Conservation (phyloP, 2,329 filamentous ascomycete genomes). For the Botryotinia calthae region DNA sequence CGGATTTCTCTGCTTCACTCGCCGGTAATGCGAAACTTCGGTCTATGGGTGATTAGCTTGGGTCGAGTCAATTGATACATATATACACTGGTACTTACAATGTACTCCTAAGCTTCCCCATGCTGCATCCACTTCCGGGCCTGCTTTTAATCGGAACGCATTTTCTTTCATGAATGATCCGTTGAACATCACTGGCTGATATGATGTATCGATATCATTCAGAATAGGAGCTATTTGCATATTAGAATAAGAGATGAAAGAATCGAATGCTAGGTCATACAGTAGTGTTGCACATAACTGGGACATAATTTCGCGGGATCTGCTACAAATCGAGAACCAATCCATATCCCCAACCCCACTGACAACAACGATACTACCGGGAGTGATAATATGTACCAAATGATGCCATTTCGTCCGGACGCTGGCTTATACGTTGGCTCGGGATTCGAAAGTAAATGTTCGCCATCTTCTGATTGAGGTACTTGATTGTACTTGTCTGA, state of each 20-base stretch:
- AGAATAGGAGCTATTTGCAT: conserved; percentile 37
- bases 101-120: conserved; percentile 51
- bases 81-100: conserved; percentile 40
- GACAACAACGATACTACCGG: conserved; percentile 18
- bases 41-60: conserved; percentile 26
- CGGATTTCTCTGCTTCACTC: conserved; percentile 44
- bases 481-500: conserved; percentile 22
- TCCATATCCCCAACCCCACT: conserved; percentile 22
- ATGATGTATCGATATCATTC: conserved; percentile 44
- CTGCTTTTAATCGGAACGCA: conserved; percentile 46
- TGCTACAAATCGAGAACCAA: conserved; percentile 17
- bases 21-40: conserved; percentile 43
- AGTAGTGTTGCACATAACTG: conserved; percentile 23
- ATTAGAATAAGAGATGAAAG: conserved; percentile 14
- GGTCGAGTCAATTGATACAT: not conserved
- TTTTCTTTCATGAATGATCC: conserved; percentile 53
- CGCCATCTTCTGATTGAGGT: conserved; percentile 20
- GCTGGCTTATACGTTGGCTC: conserved; percentile 5
- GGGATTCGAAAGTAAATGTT: conserved; percentile 12
- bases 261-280: conserved; percentile 14
- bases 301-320: conserved; percentile 21
- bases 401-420: not conserved
- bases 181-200: conserved; percentile 47
- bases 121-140: conserved; percentile 52
- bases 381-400: conserved; percentile 15